Base-by-base conservation (phyloP, 2,329 filamentous ascomycete species). In the Clonostachys solani region DNA sequence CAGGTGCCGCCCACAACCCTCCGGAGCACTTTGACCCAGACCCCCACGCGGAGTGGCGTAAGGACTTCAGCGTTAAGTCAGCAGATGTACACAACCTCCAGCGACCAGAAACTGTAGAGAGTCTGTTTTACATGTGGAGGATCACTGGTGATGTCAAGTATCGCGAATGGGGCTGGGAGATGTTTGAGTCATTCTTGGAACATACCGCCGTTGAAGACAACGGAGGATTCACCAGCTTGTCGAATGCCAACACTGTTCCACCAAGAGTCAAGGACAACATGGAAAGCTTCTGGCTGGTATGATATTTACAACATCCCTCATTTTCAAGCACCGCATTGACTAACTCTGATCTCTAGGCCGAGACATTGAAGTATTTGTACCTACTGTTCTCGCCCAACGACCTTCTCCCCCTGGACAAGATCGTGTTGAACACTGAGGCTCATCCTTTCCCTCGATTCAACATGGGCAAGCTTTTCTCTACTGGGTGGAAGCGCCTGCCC, bases 281-380 rank as follows among this genome's bases (percentile, higher is more conserved):
- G 92, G 94, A 99, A 71, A 95, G 90, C 63, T 97, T 97, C 71
- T 99, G 94, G 94, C 80, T 99, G 74, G 87, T 89, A 70, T 71
- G 86, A 73, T 33, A 10, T 29, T 29, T 9, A 29, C 9, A 3
- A 29, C 23, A 36, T 12, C 19, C 6, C 18, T 12, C 15, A 2
- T 23, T 15, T 17, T 34, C n/a, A 12, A 12, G 8, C 10, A 34
- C 17, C 12, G 33, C 44, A 29, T 44, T 34, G 40, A 33, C 54
- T 52, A 23, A 44, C 43, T 6, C 12, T 9, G 19, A 51, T 41
- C 47, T n/a, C 19, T 49, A 90, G 87, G 92, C 94, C 42, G 94
- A 99, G 72, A 99, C 94, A 18, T 75, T 99, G 41, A 99, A 99
- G 70, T 99, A 99, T 65, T 87, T 99, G 64, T 99, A 96, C 66